Base-by-base conservation (phyloP, 768 basidiomycete genomes). In the Saitozyma podzolica region DNA sequence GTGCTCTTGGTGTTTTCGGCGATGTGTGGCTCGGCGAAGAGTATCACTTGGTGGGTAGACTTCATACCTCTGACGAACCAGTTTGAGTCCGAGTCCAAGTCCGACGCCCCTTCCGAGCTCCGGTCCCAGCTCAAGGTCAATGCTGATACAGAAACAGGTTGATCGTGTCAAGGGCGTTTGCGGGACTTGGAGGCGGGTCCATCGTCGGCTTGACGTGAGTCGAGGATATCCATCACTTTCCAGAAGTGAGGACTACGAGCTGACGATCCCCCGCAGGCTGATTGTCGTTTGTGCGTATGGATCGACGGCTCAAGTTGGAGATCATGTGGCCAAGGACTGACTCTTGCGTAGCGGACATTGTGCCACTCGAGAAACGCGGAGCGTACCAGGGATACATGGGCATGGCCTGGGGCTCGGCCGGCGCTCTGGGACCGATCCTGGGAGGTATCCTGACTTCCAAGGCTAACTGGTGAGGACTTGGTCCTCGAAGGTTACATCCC, bases 351-450 rank as follows among this genome's bases (percentile, higher is more conserved):
- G 69, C 69, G 50, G 92, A 94, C 78, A 91, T 94, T 42, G 88
- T 91, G 0, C 85, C 90, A 0, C 79, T 94, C 43, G 82, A 86
- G 80, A 87, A 91, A 64, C 88, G 91, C 72, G 91, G 89, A 6
- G 88, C 89, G 66, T 92, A 87, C 68, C 85, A 85, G 37, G 90
- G 64, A 13, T 74, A 68, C n/a, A 66, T 80, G 55, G 79, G 85
- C n/a, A 87, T 89, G 0, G 89, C 89, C 0, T 92, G 89, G 87
- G 91, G 91, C 6, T 84, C 84, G 56, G 84, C 85, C 13, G 86
- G 87, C 63, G 86, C 89, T 17, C 66, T 89, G 11, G 89, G 91
- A 0, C 92, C 92, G 2, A 82, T 96, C 11, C 78, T 93, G 13
- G 91, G 91, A 61, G 91, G 91, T 61, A 37, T 72, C 3, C 50